Evolutionary conservation across 2,329 filamentous ascomycete species (phyloP).

Genomic region (Paraphaeosphaeria minitans): DNA sequence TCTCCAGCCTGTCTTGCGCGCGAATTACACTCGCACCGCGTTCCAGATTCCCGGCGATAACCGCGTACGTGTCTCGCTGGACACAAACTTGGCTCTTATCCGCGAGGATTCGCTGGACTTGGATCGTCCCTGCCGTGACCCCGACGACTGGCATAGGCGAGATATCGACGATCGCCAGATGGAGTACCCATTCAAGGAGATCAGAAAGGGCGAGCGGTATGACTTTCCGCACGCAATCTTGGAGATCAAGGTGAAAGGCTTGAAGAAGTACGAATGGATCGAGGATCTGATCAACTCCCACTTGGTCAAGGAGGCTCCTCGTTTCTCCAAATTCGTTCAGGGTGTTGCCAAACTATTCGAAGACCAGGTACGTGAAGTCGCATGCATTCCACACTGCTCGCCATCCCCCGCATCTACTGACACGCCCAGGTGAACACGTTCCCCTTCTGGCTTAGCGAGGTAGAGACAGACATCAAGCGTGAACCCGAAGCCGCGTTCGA

Average conservation of each 20-base stretch:
- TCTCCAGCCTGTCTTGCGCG: constrained; percentile 82
- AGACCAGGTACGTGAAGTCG: constrained; percentile 53
- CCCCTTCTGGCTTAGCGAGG: constrained; percentile 92
- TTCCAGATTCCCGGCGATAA: constrained; percentile 96
- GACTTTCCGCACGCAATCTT: constrained; percentile 89
- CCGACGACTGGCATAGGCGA: constrained; percentile 84
- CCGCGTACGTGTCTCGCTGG: constrained; percentile 87
- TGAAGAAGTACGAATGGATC: constrained; percentile 82
- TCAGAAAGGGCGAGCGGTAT: constrained; percentile 89
- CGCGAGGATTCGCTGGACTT: constrained; percentile 74
- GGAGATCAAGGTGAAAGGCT: constrained; percentile 81
- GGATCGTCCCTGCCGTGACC: constrained; percentile 86
- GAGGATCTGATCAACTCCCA: constrained; percentile 92
- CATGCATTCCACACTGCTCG: not conserved
- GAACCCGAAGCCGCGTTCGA: constrained; percentile 91
- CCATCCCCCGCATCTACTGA: not conserved
- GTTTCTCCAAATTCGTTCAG: constrained; percentile 97
- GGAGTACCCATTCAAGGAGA: constrained; percentile 83
- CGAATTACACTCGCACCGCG: constrained; percentile 91
- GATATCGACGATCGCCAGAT: constrained; percentile 86
- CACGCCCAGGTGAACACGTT: constrained; percentile 78
- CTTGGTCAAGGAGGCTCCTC: constrained; percentile 83
- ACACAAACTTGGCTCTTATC: constrained; percentile 90
- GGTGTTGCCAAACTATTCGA: constrained; percentile 91
- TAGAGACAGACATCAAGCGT: constrained; percentile 91